Base-by-base conservation (phyloP, 2,329 filamentous ascomycete species). In the Aureobasidium sp. region DNA sequence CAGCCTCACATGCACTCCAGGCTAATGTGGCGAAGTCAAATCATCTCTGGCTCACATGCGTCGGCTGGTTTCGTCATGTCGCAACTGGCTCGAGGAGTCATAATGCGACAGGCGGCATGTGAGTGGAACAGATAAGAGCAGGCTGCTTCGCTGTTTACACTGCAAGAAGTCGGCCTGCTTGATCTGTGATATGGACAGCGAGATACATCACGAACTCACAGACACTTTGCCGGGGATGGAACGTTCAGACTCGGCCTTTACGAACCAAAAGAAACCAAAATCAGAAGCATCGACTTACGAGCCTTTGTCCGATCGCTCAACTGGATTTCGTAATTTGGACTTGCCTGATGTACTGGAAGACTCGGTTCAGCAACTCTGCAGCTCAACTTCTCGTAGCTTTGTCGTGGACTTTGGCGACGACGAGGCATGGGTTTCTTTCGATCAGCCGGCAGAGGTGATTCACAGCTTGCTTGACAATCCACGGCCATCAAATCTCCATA, bases 341-440 rank as follows among this genome's bases (percentile, higher is more conserved):
- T 59, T 73, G 27, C 58, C 67, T 3, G 61, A 62, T 0, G 72
- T 75, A 37, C 80, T 80, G 55, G 59, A 71, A 0, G 57, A 66
- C 2, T 73, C 75, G 40, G 66, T 76, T 54, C 41, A 63, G 1
- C 64, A 71, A 35, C 72, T 75, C 4, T 65, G 68, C 12, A 64
- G 68, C 38, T 65, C 68, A 1, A 54, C 63, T 0, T 78, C 76
- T 17, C 67, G 61, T 29, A 86, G 84, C 63, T 85, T 86, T 59
- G 76, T 84, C 27, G 70, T 86, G n/a, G 79, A 84, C 59, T 85
- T 86, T 61, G 79, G 79, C 10, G 73, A 75, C 39, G 66, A 76
- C 2, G 64, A 72, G 35, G 79, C 81, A 32, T 75, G 70, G 53
- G 78, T 81, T 55, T 79, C 78, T 2, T 77, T 79, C 48, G 70